These are phyloP conservation scores for Termitomyces sp. DNA, from an alignment of 768 basidiomycete genomes.

Conservation along the genomic window DNA sequence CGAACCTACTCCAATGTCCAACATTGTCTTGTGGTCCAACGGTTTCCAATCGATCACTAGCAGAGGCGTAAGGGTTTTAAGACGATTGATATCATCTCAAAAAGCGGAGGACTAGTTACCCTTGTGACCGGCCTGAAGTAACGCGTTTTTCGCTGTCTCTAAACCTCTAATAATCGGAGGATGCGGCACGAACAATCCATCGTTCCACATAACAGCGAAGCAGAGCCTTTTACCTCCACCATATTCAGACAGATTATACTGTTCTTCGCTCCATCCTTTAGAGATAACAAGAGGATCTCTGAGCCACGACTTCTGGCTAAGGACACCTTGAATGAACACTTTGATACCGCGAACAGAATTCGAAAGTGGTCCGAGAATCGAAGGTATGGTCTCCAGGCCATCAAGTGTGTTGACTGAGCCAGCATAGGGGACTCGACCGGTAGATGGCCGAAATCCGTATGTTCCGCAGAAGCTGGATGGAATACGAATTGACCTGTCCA, in stretches of 20 bases:
- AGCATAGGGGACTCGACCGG: constrained; percentile 63
- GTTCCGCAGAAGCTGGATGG: constrained; percentile 63
- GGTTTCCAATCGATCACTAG: constrained; percentile 72
- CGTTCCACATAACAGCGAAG: constrained; percentile 63
- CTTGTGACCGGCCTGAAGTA: constrained; percentile 58
- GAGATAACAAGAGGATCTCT: constrained; percentile 54
- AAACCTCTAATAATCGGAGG: constrained; percentile 63
- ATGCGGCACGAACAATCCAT: constrained; percentile 52
- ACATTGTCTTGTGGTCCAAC: constrained; percentile 43
- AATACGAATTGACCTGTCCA: constrained; percentile 63
- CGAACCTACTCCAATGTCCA: constrained; percentile 30
- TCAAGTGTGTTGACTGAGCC: constrained; percentile 58
- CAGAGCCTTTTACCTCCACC: constrained; percentile 45
- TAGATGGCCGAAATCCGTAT: constrained; percentile 70
- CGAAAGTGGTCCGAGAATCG: constrained; percentile 72
- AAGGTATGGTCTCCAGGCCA: constrained; percentile 66
- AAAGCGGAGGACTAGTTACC: constrained; percentile 29
- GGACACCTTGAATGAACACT: constrained; percentile 58
- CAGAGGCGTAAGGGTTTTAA: neutral
- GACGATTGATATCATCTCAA: too few relatives aligned
- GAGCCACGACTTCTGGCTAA: constrained; percentile 57
- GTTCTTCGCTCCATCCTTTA: constrained; percentile 57
- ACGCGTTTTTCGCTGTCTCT: constrained; percentile 45
- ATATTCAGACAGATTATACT: constrained; percentile 55
- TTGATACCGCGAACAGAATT: constrained; percentile 55